A percentile compares a stretch with the other conserved stretches of the same genome.
These are phyloP conservation scores for Russula sp. DNA, from an alignment of 768 basidiomycete species.

Conservation along the genomic window DNA sequence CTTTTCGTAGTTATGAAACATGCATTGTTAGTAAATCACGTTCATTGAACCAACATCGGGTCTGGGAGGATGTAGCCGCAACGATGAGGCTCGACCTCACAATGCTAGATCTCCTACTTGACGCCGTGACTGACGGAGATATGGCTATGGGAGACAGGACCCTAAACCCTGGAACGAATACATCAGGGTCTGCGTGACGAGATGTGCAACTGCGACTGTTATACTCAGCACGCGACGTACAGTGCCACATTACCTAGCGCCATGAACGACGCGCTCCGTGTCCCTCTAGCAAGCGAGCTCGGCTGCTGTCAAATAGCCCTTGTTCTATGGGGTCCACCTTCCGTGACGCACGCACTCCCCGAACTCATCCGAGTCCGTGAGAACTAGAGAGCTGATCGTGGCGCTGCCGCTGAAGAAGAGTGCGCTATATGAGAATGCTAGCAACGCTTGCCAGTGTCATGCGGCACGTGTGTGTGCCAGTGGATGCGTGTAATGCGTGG, in stretches of 20 bases:
- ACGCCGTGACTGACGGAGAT: neutral
- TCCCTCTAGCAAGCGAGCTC: slow-evolving; percentile 11
- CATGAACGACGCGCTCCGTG: slow-evolving; percentile 15
- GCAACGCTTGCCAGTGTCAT: neutral
- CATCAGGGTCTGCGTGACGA: slow-evolving; percentile 7
- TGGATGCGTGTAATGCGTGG: neutral
- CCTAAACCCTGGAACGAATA: slow-evolving; percentile 12
- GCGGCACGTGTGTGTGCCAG: neutral
- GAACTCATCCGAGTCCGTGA: neutral
- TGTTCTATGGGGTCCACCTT: slow-evolving; percentile 4
- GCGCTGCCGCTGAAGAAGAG: too few species aligned
- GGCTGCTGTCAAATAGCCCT: slow-evolving; percentile 12
- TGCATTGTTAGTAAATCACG: too few species aligned
- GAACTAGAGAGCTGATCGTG: too few species aligned
- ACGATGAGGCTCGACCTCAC: slow-evolving; percentile 2
- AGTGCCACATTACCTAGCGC: slow-evolving; percentile 19
- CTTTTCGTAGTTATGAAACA: too few species aligned
- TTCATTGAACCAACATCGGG: neutral
- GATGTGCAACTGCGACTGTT: neutral
- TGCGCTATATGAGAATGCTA: too few species aligned
- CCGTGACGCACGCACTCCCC: slow-evolving; percentile 10
- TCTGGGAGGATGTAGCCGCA: slow-evolving; percentile 3
- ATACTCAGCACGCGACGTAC: neutral
- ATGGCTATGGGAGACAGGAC: slow-evolving; percentile 4
- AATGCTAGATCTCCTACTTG: neutral